Evolutionary conservation across 208 protist genomes (phyloP), one percentile per base, ranked within the genome.

Genomic region (Leishmania tarentolae): DNA sequence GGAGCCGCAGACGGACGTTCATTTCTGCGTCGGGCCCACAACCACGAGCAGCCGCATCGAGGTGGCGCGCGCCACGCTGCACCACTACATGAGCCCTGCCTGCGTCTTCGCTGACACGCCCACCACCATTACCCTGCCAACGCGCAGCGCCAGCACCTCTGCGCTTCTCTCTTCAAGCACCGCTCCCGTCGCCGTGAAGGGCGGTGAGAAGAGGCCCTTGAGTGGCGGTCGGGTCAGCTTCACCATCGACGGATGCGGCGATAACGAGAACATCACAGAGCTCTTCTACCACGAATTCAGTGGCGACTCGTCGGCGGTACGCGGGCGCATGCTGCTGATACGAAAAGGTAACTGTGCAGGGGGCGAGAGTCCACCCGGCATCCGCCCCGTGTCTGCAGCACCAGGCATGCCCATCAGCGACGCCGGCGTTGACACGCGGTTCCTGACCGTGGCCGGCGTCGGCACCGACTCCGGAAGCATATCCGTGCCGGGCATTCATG

Each of bases 81-180:
- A 80, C 44, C 76, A 78, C 53, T 92, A 87, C 83, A 86, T 90
- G 86, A 86, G 82, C 47, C 89, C 89, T 4, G 78, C 86, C 19
- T 85, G 75, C 61, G 85, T 92, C 65, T 75, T 92, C 76, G 76
- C 86, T 47, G 83, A 81, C 61, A 83, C 84, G n/a, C 65, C 72
- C 37, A 84, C 83, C 59, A 56, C 56, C 9, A 73, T 87, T 42
- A 65, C 19, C 37, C 56, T 61, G 78, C 78, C 68, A 31, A 17
- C 35, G 68, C 68, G 40, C 19, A 47, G 40, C 19, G 40, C 42
- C 6, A 24, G 40, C 19, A 72, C 68, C 40, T 47, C 68, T 42
- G 78, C 56, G 47, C 56, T 82, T 71, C 78, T 82, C n/a, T 56
- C 69, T 40, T 72, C 68, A 31, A 35, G 21, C 68, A 72, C 9